These are phyloP conservation scores for Fusarium tanahbumbuense DNA, from an alignment of 2,329 filamentous ascomycete species.

Conservation along the genomic window DNA sequence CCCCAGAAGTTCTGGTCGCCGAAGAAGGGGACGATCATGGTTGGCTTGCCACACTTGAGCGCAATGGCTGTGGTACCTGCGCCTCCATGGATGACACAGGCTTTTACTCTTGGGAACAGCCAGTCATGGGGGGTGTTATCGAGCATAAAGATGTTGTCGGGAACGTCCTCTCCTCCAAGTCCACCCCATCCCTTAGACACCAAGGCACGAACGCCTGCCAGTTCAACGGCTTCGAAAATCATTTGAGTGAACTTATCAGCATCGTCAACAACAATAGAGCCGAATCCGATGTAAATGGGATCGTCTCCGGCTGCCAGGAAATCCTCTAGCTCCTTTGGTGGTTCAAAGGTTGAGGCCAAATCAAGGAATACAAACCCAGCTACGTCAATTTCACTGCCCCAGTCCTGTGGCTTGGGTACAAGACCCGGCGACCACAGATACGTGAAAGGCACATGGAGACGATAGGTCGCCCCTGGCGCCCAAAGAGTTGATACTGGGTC, in stretches of 20 bases:
- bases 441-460: slow-evolving; percentile 79
- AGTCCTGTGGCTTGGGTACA: slow-evolving; percentile 75
- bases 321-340: slow-evolving; percentile 64
- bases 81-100: slow-evolving; percentile 80
- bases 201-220: slow-evolving; percentile 75
- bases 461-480: slow-evolving; percentile 79
- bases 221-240: slow-evolving; percentile 75
- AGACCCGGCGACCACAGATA: slow-evolving; percentile 78
- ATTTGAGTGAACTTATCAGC: slow-evolving; percentile 74
- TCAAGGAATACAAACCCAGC: slow-evolving; percentile 84
- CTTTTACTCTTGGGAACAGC: slow-evolving; percentile 75
- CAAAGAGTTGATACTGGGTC: slow-evolving; percentile 81
- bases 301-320: slow-evolving; percentile 68
- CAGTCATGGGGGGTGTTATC: slow-evolving; percentile 82
- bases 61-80: slow-evolving; percentile 82
- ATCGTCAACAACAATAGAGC: slow-evolving; percentile 80
- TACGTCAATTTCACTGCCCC: slow-evolving; percentile 77
- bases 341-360: slow-evolving; percentile 69
- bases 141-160: slow-evolving; percentile 76
- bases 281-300: slow-evolving; percentile 81
- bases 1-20: slow-evolving; percentile 86
- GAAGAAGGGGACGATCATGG: slow-evolving; percentile 83
- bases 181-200: slow-evolving; percentile 83
- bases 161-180: slow-evolving; percentile 67
- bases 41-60: slow-evolving; percentile 76